phyloP scores from a whole-genome alignment of 2,329 filamentous ascomycete species.

The Fonsecaea pugnacius region DNA sequence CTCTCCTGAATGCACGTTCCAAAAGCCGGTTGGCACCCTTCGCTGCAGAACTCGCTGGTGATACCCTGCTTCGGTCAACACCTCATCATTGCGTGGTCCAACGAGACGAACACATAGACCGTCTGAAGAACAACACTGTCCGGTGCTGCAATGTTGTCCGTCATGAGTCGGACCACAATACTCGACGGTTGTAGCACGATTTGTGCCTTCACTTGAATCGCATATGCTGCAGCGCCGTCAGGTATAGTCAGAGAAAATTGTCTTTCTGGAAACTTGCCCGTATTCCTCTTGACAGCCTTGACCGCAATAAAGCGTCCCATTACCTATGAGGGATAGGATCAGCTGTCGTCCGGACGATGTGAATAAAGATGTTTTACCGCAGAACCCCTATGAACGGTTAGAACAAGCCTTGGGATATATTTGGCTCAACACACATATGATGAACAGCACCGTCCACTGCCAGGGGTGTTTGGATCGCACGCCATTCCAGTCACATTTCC shows the following conservation, averaged over 20 bases:
- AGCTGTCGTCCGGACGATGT: not conserved
- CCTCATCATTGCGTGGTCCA: not conserved
- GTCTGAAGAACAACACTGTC: slow-evolving; percentile 17
- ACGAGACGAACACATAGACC: slow-evolving; percentile 7
- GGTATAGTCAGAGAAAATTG: not conserved
- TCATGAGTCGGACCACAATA: slow-evolving; percentile 16
- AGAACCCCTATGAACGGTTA: slow-evolving; percentile 21
- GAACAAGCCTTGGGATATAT: not conserved
- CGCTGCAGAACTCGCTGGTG: slow-evolving; percentile 3
- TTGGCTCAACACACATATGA: slow-evolving; percentile 16
- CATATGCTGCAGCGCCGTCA: slow-evolving; percentile 18
- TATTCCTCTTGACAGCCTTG: slow-evolving; percentile 34
- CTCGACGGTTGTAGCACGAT: slow-evolving; percentile 7
- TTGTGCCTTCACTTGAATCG: not conserved
- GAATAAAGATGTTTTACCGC: slow-evolving; percentile 16
- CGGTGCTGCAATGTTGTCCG: slow-evolving; percentile 10
- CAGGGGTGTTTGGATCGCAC: slow-evolving; percentile 29
- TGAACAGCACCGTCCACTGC: slow-evolving; percentile 35
- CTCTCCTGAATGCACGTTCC: slow-evolving; percentile 10
- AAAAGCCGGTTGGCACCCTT: slow-evolving; percentile 7
- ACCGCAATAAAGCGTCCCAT: slow-evolving; percentile 33
- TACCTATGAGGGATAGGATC: slow-evolving; percentile 20
- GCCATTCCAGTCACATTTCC: slow-evolving; percentile 27
- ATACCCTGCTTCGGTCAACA: slow-evolving; percentile 2
- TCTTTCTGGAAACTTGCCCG: slow-evolving; percentile 19